These are phyloP conservation scores for Stramenopiles sp. DNA, from an alignment of 352 stramenopile genomes.

Conservation along the genomic window DNA sequence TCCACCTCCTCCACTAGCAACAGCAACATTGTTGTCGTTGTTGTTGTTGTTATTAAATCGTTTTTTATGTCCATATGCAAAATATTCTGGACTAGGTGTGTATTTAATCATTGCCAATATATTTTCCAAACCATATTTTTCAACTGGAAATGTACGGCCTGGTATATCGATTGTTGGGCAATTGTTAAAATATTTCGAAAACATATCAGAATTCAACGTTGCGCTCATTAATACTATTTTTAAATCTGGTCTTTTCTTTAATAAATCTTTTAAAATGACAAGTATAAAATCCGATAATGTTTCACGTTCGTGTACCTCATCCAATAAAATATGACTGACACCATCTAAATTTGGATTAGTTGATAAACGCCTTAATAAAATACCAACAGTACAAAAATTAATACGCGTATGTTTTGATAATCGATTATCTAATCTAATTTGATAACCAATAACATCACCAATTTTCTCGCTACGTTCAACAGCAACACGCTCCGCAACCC, in stretches of 20 bases:
- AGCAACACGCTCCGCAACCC: slow-evolving; percentile 71
- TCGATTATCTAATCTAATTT: slow-evolving; percentile 73
- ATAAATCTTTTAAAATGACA: slow-evolving; percentile 59
- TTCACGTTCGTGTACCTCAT: slow-evolving; percentile 93
- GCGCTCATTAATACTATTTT: slow-evolving; percentile 90
- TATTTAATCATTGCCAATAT: no score
- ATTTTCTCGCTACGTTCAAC: slow-evolving; percentile 32
- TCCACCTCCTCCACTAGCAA: no score
- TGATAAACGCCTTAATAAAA: slow-evolving; percentile 72
- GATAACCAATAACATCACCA: slow-evolving; percentile 52
- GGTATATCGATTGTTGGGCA: slow-evolving; percentile 48
- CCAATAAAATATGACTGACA: slow-evolving; percentile 88
- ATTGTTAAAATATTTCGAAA: slow-evolving; percentile 72
- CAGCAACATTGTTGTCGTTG: no score
- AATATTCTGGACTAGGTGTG: no score
- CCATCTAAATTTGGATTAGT: slow-evolving; percentile 45
- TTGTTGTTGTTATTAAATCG: no score
- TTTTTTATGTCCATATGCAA: slow-evolving; percentile 23
- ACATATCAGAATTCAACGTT: slow-evolving; percentile 78
- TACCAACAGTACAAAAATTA: slow-evolving; percentile 85
- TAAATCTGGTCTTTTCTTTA: slow-evolving; percentile 37
- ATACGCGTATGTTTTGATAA: slow-evolving; percentile 43
- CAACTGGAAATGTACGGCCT: slow-evolving; percentile 81
- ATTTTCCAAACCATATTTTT: slow-evolving; percentile 86
- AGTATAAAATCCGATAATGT: slow-evolving; percentile 87